Evolutionary conservation across 805 yeast species (phyloP), one percentile per base, ranked within the genome.

Genomic region (Cyberlindnera saturnus): DNA sequence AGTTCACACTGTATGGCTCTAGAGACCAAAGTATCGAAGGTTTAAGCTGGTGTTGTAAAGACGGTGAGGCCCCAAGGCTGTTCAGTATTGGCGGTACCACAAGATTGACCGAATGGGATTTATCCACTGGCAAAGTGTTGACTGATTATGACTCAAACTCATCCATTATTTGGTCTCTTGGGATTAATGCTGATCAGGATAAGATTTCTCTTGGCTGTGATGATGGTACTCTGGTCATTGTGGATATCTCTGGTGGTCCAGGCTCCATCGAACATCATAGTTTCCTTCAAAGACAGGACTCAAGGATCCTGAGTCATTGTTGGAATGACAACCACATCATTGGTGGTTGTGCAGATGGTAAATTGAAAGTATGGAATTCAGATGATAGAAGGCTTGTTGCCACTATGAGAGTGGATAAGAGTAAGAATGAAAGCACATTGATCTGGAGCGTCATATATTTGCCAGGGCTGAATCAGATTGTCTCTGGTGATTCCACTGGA

Each of bases 401-500:
- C 19, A 82, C 96, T 2, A 81, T 93, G 86, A 81, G 88, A 57
- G 97, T 93, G 10, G 99, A 93, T 63, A 88, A 86, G 62, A 76
- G 91, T 18, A 81, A 82, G 57, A 77, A 77, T 30, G 96, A 86
- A 60, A 80, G 93, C 42, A 89, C 98, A 3, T 70, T 93, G 48
- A 93, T 93, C 7, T 93, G 99, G 99, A 73, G 88, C 31, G 80
- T 93, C 1, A 53, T 73, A 36, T 80, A 81, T 29, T 66, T 90
- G 45, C 79, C 83, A 5, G 60, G 69, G 34, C 74, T 75, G 39
- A 71, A 77, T 42, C 95, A 88, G 61, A 74, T 93, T 45, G 95
- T 87, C n/a, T 80, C 89, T 47, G 99, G 98, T 42, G 99, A 93
- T 66, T 89, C 97, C 6, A 91, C 97, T 1, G 99, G 99, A 2